phyloP scores from a whole-genome alignment of 805 yeast species.

The Myxozyma lipomycoides region DNA sequence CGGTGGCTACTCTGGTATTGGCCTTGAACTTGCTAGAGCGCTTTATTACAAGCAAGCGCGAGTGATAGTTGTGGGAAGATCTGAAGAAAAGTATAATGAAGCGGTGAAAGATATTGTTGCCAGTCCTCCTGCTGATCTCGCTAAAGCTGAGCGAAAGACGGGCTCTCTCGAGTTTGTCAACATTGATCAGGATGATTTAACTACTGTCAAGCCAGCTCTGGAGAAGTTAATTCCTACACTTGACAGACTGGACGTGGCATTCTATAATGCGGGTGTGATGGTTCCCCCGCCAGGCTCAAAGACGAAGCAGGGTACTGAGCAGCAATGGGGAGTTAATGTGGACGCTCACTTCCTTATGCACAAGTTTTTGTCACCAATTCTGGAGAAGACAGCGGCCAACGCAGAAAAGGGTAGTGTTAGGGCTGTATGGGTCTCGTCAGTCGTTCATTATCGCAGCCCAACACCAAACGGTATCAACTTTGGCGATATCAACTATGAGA shows the following conservation, averaged over 20 bases:
- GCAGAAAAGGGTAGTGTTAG: slow-evolving; percentile 32
- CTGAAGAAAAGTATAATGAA: background rate
- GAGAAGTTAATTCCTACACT: slow-evolving; percentile 32
- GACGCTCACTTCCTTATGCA: slow-evolving; percentile 48
- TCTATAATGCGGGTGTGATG: slow-evolving; percentile 47
- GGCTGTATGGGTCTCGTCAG: slow-evolving; percentile 46
- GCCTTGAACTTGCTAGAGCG: slow-evolving; percentile 10
- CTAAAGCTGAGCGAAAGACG: background rate
- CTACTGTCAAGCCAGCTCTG: slow-evolving; percentile 40
- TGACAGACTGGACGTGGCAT: slow-evolving; percentile 37
- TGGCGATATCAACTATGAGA: slow-evolving; percentile 35
- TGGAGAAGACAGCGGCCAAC: slow-evolving; percentile 38
- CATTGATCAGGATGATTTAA: slow-evolving; percentile 28
- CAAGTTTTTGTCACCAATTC: slow-evolving; percentile 40
- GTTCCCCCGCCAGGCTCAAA: slow-evolving; percentile 20
- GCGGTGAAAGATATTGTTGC: slow-evolving; percentile 14
- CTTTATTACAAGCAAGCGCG: slow-evolving; percentile 17
- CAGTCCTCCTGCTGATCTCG: background rate
- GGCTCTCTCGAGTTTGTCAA: slow-evolving; percentile 15
- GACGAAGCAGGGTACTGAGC: slow-evolving; percentile 46
- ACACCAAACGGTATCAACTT: slow-evolving; percentile 38
- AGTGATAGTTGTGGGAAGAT: slow-evolving; percentile 12
- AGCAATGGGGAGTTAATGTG: slow-evolving; percentile 46
- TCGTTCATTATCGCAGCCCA: slow-evolving; percentile 36
- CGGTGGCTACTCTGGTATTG: slow-evolving; percentile 21